Percentiles rank a stretch among this genome's conserved stretches.
Evolutionary conservation across 345 rosid genomes (phyloP).

Genomic region (Camelina neglecta): DNA sequence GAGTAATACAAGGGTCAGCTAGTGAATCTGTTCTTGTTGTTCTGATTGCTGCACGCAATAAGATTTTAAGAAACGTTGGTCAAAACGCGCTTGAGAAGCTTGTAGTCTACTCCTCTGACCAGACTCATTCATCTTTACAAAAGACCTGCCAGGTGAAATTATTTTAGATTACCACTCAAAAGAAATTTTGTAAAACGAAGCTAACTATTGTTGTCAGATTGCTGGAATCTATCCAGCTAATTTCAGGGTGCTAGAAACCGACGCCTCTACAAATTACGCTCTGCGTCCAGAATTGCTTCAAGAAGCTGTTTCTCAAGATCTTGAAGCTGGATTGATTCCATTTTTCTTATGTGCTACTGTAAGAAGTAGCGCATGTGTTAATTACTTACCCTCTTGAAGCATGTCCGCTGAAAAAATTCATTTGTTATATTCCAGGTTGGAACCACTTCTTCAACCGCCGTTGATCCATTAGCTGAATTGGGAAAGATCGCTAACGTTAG

Average conservation of each 20-base stretch:
- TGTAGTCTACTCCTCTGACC: conserved; percentile 84
- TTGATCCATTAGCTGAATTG: conserved; percentile 70
- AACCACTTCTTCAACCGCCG: conserved; percentile 85
- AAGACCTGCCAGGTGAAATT: conserved; percentile 84
- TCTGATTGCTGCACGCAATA: conserved; percentile 81
- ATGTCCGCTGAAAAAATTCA: not conserved
- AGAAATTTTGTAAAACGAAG: not conserved
- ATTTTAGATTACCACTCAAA: not conserved
- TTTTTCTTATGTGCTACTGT: conserved; percentile 85
- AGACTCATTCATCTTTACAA: conserved; percentile 80
- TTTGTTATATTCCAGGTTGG: conserved; percentile 62
- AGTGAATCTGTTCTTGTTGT: conserved; percentile 90
- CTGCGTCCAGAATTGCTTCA: conserved; percentile 61
- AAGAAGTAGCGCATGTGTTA: conserved; percentile 37
- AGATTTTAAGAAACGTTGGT: conserved; percentile 57
- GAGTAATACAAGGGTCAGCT: conserved; percentile 91
- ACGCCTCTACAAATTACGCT: conserved; percentile 70
- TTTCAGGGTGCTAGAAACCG: conserved; percentile 67
- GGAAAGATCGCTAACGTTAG: conserved; percentile 77
- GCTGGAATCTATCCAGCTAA: conserved; percentile 75
- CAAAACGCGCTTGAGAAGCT: conserved; percentile 71
- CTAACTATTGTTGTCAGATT: conserved; percentile 56
- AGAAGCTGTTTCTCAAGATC: conserved; percentile 67
- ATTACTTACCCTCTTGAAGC: not conserved
- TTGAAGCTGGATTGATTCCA: conserved; percentile 76